Conservation (phyloP, 306 rosid species). For the Lathyrus tuberosus region DNA sequence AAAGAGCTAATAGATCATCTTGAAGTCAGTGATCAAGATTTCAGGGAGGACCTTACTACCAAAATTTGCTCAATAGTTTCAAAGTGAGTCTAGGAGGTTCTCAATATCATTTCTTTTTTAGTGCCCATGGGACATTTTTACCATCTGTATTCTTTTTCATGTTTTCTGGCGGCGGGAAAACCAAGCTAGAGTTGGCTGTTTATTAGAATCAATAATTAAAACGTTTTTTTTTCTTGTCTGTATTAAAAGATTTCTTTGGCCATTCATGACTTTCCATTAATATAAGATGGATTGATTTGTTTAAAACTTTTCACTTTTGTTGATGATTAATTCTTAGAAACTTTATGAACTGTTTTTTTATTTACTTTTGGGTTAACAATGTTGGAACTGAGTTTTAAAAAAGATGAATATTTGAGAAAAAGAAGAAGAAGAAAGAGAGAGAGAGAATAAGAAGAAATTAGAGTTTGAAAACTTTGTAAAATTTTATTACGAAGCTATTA, state of each 20-base stretch:
- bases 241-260: constrained; percentile 7
- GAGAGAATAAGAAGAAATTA: too few species aligned
- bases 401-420: too few species aligned
- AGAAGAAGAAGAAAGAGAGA: too few species aligned
- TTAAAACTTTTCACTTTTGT: constrained; percentile 27
- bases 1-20: constrained; percentile 88
- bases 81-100: constrained; percentile 64
- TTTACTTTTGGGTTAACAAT: constrained; percentile 27
- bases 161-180: background rate
- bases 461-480: too few species aligned
- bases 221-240: background rate
- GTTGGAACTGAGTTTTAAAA: too few species aligned
- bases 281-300: constrained; percentile 35
- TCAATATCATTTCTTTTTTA: constrained; percentile 28
- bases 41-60: constrained; percentile 87
- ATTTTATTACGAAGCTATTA: too few species aligned
- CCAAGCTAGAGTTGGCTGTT: constrained; percentile 23
- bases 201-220: background rate
- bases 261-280: constrained; percentile 19
- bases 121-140: background rate
- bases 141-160: too few species aligned
- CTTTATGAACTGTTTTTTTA: constrained; percentile 1
- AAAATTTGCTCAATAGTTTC: constrained; percentile 91
- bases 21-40: constrained; percentile 85
- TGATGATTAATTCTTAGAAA: constrained; percentile 19